phyloP scores from a whole-genome alignment of 2,329 filamentous ascomycete species.

The Fusarium armeniacum region DNA sequence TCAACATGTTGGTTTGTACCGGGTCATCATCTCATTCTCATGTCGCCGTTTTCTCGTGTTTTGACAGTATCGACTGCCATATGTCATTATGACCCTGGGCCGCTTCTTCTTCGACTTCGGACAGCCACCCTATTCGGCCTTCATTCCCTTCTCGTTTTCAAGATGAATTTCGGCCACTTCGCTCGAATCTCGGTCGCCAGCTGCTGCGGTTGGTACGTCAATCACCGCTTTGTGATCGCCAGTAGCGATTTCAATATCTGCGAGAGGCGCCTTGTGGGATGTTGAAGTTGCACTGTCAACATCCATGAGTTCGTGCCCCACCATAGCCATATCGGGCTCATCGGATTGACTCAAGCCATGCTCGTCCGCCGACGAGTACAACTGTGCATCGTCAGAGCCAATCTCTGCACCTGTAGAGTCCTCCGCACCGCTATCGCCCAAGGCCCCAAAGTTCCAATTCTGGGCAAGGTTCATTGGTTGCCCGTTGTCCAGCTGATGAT shows the following conservation, averaged over 20 bases:
- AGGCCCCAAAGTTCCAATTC: slow-evolving; percentile 63
- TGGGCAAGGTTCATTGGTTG: slow-evolving; percentile 55
- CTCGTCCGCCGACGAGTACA: slow-evolving; percentile 58
- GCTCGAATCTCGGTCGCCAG: slow-evolving; percentile 57
- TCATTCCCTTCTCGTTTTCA: slow-evolving; percentile 56
- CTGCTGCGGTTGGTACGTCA: slow-evolving; percentile 56
- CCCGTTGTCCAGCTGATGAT: slow-evolving; percentile 46
- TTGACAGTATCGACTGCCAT: slow-evolving; percentile 29
- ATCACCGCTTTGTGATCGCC: slow-evolving; percentile 58
- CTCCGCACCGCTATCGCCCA: slow-evolving; percentile 53
- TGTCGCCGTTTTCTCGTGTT: slow-evolving; percentile 39
- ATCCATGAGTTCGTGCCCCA: slow-evolving; percentile 33
- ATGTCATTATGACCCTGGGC: slow-evolving; percentile 18
- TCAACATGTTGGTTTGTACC: slow-evolving; percentile 24
- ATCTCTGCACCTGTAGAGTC: slow-evolving; percentile 55
- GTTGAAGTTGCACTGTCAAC: slow-evolving; percentile 33
- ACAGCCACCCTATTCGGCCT: slow-evolving; percentile 42
- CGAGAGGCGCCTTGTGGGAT: slow-evolving; percentile 35
- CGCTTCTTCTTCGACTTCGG: slow-evolving; percentile 28
- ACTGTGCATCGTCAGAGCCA: slow-evolving; percentile 61
- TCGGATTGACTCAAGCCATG: slow-evolving; percentile 44
- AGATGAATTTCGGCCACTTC: slow-evolving; percentile 66
- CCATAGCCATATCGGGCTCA: slow-evolving; percentile 54
- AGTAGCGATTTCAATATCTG: slow-evolving; percentile 52
- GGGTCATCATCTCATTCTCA: slow-evolving; percentile 31